These are phyloP conservation scores for Alternaria gansuensis DNA, from an alignment of 2,329 filamentous ascomycete species.

Conservation along the genomic window DNA sequence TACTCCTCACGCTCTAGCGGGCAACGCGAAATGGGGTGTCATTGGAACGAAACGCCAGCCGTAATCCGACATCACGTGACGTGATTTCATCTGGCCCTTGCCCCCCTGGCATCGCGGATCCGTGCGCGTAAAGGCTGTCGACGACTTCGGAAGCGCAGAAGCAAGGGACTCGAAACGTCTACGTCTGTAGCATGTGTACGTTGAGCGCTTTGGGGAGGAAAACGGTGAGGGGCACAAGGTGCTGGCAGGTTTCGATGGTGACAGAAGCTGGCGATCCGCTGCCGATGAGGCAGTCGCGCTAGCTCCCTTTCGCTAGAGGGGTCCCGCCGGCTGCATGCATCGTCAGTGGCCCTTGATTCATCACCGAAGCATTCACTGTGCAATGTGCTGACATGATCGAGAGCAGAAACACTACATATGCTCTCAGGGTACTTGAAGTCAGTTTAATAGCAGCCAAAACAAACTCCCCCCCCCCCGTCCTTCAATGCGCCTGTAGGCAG, in stretches of 20 bases:
- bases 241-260: conserved; percentile 33
- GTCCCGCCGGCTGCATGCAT: conserved; percentile 24
- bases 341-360: conserved; percentile 17
- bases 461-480: too few relatives aligned
- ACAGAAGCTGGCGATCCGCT: conserved; percentile 35
- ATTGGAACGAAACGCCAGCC: conserved; percentile 26
- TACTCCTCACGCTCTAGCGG: conserved; percentile 33
- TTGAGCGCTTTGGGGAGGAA: conserved; percentile 17
- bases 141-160: conserved; percentile 1
- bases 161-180: background rate
- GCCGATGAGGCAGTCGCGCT: conserved; percentile 29
- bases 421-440: too few relatives aligned
- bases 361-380: conserved; percentile 1
- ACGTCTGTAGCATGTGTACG: background rate
- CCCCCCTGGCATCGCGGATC: conserved; percentile 8
- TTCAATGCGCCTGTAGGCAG: too few relatives aligned
- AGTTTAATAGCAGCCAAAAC: too few relatives aligned
- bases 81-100: conserved; percentile 7
- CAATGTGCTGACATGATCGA: background rate
- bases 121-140: conserved; percentile 13
- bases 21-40: conserved; percentile 24
- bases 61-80: conserved; percentile 30
- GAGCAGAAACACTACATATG: background rate
- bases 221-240: conserved; percentile 35
- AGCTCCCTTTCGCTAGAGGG: conserved; percentile 28